Evolutionary conservation across 73 alveolate species (phyloP).

Genomic region (Symbiodinium natans): DNA sequence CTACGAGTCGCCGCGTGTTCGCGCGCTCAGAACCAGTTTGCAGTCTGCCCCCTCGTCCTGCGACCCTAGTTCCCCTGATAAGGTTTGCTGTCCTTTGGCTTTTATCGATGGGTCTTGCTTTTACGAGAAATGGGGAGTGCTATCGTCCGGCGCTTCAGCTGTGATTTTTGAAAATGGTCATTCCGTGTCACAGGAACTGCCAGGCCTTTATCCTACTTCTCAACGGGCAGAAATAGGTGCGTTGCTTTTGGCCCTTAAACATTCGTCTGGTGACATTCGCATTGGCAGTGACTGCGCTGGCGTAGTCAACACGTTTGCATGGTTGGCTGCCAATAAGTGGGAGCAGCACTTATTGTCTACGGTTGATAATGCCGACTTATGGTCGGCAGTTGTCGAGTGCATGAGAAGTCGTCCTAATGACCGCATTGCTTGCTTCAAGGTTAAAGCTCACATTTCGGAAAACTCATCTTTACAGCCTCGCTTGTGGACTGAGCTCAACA

Average conservation of each 20-base stretch:
- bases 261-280: background rate
- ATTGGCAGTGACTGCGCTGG: background rate
- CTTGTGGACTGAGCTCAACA: background rate
- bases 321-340: background rate
- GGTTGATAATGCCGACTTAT: background rate
- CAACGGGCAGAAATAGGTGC: background rate
- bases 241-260: background rate
- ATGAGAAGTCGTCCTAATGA: background rate
- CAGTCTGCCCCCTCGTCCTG: background rate
- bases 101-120: background rate
- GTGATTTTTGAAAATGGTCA: background rate
- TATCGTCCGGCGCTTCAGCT: background rate
- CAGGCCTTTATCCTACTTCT: background rate
- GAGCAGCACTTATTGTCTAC: background rate
- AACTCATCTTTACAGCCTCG: background rate
- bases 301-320: background rate
- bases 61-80: background rate
- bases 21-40: background rate
- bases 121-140: background rate
- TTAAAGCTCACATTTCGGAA: background rate
- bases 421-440: background rate
- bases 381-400: background rate
- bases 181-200: background rate
- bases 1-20: background rate
- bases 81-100: background rate